Percentiles rank a stretch among this genome's conserved stretches.
Evolutionary conservation across 495 filamentous ascomycete species (phyloP).

Genomic region (Podospora pseudoanserina): DNA sequence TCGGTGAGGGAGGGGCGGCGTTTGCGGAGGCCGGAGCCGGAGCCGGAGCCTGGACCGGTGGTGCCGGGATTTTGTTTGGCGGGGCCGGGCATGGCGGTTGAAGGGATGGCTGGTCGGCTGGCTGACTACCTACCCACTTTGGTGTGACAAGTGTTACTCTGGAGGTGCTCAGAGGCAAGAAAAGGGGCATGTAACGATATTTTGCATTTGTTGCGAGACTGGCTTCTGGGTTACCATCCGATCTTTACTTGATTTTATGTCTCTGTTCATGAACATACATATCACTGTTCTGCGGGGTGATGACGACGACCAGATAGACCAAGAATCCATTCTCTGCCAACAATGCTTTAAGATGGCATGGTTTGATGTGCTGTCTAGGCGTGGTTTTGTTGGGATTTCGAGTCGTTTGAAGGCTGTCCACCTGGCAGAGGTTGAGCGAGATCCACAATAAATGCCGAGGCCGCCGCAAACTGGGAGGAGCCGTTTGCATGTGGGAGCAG

Average conservation of each 20-base stretch:
- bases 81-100: background rate
- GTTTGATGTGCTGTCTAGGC: background rate
- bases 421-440: background rate
- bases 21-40: slow-evolving; percentile 22
- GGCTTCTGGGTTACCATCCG: background rate
- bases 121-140: too few species aligned
- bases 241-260: background rate
- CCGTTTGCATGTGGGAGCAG: background rate
- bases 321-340: background rate
- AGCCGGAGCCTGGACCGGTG: slow-evolving; percentile 6
- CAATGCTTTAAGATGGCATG: background rate
- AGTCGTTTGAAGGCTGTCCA: background rate
- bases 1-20: slow-evolving; percentile 30
- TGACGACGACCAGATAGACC: background rate
- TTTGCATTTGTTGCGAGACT: background rate
- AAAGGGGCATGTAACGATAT: background rate
- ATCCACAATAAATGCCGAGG: background rate
- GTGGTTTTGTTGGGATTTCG: background rate
- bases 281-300: background rate
- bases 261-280: background rate
- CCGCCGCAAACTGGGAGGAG: background rate
- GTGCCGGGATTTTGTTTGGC: background rate
- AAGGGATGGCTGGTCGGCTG: background rate
- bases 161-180: background rate
- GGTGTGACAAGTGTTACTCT: background rate